Evolutionary conservation across 345 rosid species (phyloP), one percentile per base, ranked within the genome.

Genomic region (Pugionium dolabratum): DNA sequence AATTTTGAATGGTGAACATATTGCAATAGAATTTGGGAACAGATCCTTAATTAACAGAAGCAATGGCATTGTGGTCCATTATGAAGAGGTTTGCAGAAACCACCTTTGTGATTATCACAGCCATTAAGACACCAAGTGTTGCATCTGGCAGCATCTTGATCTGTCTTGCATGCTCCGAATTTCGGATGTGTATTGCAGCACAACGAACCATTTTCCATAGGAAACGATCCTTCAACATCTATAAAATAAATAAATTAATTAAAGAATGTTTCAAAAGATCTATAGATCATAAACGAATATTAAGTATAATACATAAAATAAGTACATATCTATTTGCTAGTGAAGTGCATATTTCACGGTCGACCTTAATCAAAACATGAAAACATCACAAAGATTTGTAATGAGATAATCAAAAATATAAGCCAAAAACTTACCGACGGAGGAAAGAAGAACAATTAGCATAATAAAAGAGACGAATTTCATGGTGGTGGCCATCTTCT

Each of bases 81-180:
- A 53, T 33, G 42, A 53, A 42, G 52, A 52, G 6, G 60, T 46
- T 69, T 69, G 66, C 73, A 69, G 2, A 0, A 43, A 7, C 66
- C 66, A 25, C 66, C 59, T 51, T 50, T 69, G 29, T 58, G 51
- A 42, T 67, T 67, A 42, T 29, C 48, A 26, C 73, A 59, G 4
- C 64, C 48, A 1, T 25, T 5, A 36, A 28, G 64, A 37, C 63
- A 67, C 49, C 71, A 67, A 5, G 1, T 29, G 57, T 47, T 57
- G 49, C 72, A 57, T 46, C n/a, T 35, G 6, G 7, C 10, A 1
- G 2, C 10, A 55, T 47, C 64, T 55, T 30, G 4, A 7, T 39
- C 3, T 64, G 59, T 29, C 0, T 67, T 36, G 25, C 72, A 47
- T 37, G 0, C 2, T 30, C 57, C 40, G 40, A 57, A 67, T 48